phyloP scores from a whole-genome alignment of 176 grass and related monocot genomes.

The Musa itinerans region DNA sequence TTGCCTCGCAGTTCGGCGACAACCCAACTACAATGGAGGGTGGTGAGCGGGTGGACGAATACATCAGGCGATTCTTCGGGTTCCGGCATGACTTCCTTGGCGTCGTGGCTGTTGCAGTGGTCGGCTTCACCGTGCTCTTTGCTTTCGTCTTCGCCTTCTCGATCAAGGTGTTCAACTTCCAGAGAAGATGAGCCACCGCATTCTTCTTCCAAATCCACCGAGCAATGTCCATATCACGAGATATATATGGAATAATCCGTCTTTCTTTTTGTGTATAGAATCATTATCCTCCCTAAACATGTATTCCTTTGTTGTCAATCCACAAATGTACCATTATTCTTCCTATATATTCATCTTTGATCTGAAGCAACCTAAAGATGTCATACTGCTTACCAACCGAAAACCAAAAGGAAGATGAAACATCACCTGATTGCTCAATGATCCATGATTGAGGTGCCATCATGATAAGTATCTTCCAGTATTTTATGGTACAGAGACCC shows the following conservation, averaged over 20 bases:
- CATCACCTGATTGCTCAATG: too few species aligned
- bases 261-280: not conserved
- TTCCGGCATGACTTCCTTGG: conserved; percentile 17
- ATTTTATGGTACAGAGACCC: too few species aligned
- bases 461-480: too few species aligned
- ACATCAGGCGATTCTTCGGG: conserved; percentile 8
- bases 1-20: conserved; percentile 76
- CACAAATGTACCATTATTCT: too few species aligned
- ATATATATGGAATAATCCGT: not conserved
- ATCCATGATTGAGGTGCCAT: too few species aligned
- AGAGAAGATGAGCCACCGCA: conserved; percentile 1
- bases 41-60: not conserved
- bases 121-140: conserved; percentile 11
- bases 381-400: too few species aligned
- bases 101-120: conserved; percentile 4
- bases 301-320: too few species aligned
- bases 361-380: too few species aligned
- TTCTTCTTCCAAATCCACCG: not conserved
- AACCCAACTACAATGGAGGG: not conserved
- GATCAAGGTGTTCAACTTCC: conserved; percentile 21
- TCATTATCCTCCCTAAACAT: too few species aligned
- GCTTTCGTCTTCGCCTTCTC: conserved; percentile 8
- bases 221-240: not conserved
- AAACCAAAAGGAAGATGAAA: too few species aligned
- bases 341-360: too few species aligned